Evolutionary conservation across 345 rosid genomes (phyloP), one percentile per base, ranked within the genome.

Genomic region (Sonneratia alba): DNA sequence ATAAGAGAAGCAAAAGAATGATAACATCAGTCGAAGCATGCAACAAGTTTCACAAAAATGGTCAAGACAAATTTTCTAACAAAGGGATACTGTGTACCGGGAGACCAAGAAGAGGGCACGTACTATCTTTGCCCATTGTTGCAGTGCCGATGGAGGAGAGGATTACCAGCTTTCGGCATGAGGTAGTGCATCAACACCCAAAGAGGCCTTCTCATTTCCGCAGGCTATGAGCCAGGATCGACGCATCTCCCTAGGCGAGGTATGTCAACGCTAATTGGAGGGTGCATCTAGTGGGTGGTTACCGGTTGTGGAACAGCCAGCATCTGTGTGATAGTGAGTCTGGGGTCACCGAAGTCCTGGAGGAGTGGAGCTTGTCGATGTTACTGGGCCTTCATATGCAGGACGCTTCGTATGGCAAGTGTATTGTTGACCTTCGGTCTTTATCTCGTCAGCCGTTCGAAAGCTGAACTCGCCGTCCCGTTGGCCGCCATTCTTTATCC

Each of bases 251-350:
- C 86, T 87, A 80, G 78, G 84, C 87, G 48, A 94, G 93, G 82
- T 94, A 94, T 74, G 73, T 94, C 97, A 75, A 91, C 85, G 85
- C 98, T 94, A 81, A 97, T 91, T n/a, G 24, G 97, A 91, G 71
- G 98, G 88, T 66, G 98, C 91, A 94, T 94, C 87, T 94, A 86
- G 78, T 94, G 97, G 67, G 98, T 94, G 81, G n/a, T n/a, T 86
- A 94, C 79, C 98, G 97, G 71, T 94, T 94, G 85, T 97, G 97
- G 88, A 91, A 94, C 89, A 86, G 92, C 70, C 98, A 57, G 98
- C 98, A 81, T 94, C n/a, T 94, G 96, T 90, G 90, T 68, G n/a
- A 94, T 91, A 70, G 97, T 94, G 88, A 94, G 84, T 94, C 98
- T 77, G 98, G 98, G 74, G 96, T 91, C 74, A n/a, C 98, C 98